Conservation (phyloP, 495 filamentous ascomycete species). For the Podospora bellae-mahoneyi region DNA sequence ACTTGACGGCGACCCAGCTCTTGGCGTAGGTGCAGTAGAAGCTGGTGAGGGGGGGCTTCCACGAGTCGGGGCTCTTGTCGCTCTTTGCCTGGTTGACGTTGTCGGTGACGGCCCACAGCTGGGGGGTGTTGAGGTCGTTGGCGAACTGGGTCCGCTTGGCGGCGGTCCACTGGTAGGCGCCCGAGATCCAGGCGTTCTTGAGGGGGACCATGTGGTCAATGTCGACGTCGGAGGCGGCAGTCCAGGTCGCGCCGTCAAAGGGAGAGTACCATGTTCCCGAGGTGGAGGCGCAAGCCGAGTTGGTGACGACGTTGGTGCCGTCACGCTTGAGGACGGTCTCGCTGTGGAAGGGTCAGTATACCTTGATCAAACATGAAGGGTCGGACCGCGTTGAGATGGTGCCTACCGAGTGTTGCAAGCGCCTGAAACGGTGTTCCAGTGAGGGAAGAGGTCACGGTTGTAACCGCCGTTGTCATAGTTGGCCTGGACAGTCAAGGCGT, state of each 20-base stretch:
- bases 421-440: constrained; percentile 62
- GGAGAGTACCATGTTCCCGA: constrained; percentile 62
- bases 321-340: constrained; percentile 69
- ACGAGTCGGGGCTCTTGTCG: constrained; percentile 64
- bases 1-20: constrained; percentile 70
- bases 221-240: constrained; percentile 60
- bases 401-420: constrained; percentile 52
- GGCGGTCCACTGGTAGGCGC: constrained; percentile 58
- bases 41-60: constrained; percentile 66
- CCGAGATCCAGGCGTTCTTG: constrained; percentile 68
- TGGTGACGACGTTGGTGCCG: constrained; percentile 52
- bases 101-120: constrained; percentile 71
- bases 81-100: constrained; percentile 69
- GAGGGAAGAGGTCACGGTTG: constrained; percentile 60
- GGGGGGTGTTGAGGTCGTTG: constrained; percentile 67
- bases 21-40: constrained; percentile 73
- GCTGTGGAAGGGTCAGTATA: constrained; percentile 29
- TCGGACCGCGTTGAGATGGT: background rate
- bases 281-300: constrained; percentile 52
- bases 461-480: constrained; percentile 55
- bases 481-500: constrained; percentile 51
- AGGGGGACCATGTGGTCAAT: constrained; percentile 77
- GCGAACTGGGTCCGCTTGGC: constrained; percentile 60
- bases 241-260: constrained; percentile 70
- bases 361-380: background rate